Evolutionary conservation across 768 basidiomycete species (phyloP), one percentile per base, ranked within the genome.

Genomic region (Naematelia aurantialba): DNA sequence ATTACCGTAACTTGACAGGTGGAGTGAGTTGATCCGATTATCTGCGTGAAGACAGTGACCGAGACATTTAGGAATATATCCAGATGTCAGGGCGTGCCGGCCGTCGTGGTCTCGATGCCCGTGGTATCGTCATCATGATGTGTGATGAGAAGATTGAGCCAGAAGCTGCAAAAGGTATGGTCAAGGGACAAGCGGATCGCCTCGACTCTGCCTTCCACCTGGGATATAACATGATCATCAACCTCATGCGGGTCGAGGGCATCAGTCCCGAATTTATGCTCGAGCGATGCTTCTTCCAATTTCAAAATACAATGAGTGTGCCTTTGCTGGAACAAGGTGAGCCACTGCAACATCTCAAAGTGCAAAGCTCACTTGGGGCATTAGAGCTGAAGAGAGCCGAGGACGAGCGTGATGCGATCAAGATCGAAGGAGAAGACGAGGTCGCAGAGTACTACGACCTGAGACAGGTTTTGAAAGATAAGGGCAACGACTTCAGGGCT

Each of bases 51-150:
- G 27, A 11, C 8, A 13, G 49, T n/a, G 39, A 47, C 47, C 47
- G 54, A 47, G 14, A 24, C 13, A 29, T 5, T 0, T 89, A 96
- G 58, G 96, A 99, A 82, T 99, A 99, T 76, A 96, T 98, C 69
- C 96, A 99, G 73, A 99, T 99, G 96, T 93, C 92, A 0, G 96
- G 96, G 56, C 89, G 96, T 57, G 96, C 96, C 1, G 96, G 96
- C 63, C 87, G 96, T 69, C 85, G 96, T 79, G 96, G 96, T 45
- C 79, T 98, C 59, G 96, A 99, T 76, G 94, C 98, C 61, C 85
- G 96, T n/a, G 96, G 96, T 55, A 91, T 98, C 51, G 96, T 99
- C 52, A 97, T 99, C 68, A 89, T 99, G 91, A 98, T 99, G 96
- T 89, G 89, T 75, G 96, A 98, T 77, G 91, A 98, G 80, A 97